A percentile compares a stretch with the other conserved stretches of the same genome.
These are phyloP conservation scores for Cyberlindnera euphorbiiphila DNA, from an alignment of 805 yeast species.

Conservation along the genomic window DNA sequence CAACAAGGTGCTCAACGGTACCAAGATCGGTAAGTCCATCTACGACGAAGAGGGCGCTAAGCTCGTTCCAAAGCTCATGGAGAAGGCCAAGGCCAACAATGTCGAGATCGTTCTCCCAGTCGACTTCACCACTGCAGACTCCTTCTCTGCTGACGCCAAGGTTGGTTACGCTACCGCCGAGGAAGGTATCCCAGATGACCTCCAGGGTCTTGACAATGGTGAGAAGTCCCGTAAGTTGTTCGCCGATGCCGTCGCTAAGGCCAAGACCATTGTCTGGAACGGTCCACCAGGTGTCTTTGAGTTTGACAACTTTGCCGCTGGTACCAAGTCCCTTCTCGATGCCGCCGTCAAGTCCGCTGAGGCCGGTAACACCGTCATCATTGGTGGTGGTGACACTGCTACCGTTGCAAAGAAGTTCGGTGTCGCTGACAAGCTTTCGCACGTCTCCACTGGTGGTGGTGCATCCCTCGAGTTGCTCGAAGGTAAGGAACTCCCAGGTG, in stretches of 20 bases:
- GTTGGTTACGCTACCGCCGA: constrained; percentile 80
- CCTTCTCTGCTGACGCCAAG: constrained; percentile 87
- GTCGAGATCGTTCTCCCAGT: constrained; percentile 93
- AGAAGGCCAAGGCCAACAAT: constrained; percentile 93
- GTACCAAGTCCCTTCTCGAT: constrained; percentile 87
- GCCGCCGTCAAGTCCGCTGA: constrained; percentile 84
- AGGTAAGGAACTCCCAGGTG: constrained; percentile 99
- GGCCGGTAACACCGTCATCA: constrained; percentile 89
- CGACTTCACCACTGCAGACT: constrained; percentile 94
- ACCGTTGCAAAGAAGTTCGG: constrained; percentile 98
- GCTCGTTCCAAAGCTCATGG: constrained; percentile 87
- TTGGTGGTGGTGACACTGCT: constrained; percentile 99
- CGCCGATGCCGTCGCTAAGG: constrained; percentile 77
- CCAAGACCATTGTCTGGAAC: constrained; percentile 99
- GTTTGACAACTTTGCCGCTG: constrained; percentile 85
- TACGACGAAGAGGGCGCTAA: constrained; percentile 94
- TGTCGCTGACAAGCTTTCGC: constrained; percentile 93
- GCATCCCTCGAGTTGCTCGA: constrained; percentile 97
- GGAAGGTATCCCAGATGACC: constrained; percentile 90
- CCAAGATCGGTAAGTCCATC: constrained; percentile 88
- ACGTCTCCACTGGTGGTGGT: constrained; percentile 99
- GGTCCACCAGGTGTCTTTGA: constrained; percentile 99
- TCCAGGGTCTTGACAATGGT: constrained; percentile 97
- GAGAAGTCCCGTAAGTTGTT: constrained; percentile 81
- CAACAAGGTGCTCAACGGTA: constrained; percentile 84